Conservation (phyloP, 192 early-diverging fungal genomes). For the Podila minutissima region DNA sequence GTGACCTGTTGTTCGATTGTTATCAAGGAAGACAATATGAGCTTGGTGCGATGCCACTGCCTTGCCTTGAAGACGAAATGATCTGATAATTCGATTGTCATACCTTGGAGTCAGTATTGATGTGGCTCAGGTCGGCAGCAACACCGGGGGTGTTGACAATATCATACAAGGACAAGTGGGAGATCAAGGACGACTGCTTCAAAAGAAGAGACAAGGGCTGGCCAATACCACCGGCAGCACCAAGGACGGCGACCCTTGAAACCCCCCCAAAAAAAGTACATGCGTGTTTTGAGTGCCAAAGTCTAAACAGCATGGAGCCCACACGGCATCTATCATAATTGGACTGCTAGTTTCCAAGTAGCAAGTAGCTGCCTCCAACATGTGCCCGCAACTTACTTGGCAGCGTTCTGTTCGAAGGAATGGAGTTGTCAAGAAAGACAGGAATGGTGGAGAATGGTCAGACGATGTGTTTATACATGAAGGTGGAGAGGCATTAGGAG, state of each 20-base stretch:
- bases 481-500: no score
- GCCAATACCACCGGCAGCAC: constrained; percentile 89
- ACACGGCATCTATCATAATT: no score
- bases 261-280: background rate
- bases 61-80: no score
- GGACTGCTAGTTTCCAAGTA: background rate
- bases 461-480: no score
- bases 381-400: constrained; percentile 45
- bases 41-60: no score
- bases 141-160: constrained; percentile 98
- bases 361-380: no score
- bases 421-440: background rate
- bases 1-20: constrained; percentile 45
- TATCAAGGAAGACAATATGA: no score
- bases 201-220: constrained; percentile 95
- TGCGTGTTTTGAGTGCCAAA: constrained; percentile 2
- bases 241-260: constrained; percentile 60
- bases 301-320: background rate
- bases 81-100: background rate
- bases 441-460: background rate
- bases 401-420: constrained; percentile 33
- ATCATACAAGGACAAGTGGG: constrained; percentile 92
- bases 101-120: constrained; percentile 87
- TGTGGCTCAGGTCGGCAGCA: constrained; percentile 92
- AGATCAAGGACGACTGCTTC: constrained; percentile 88